A percentile compares a stretch with the other conserved stretches of the same genome.
phyloP scores from a whole-genome alignment of 352 stramenopile species.

The Globisporangium sylvaticum region DNA sequence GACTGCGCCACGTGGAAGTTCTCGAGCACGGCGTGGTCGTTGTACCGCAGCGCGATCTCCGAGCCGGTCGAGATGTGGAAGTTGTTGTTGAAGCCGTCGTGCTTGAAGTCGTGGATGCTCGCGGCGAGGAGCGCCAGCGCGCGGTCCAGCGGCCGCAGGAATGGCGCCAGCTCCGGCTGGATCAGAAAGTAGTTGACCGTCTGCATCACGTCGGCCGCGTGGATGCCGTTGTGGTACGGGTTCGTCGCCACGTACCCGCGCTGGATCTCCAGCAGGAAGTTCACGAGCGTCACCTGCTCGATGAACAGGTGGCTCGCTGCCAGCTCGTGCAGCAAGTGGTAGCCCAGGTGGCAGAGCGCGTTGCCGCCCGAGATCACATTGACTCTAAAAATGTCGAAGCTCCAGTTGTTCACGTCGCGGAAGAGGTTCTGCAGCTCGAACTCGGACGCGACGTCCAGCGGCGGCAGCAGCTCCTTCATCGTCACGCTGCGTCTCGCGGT shows the following conservation, averaged over 20 bases:
- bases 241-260: conserved; percentile 77
- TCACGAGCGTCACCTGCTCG: conserved; percentile 55
- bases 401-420: conserved; percentile 46
- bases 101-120: conserved; percentile 88
- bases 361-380: conserved; percentile 66
- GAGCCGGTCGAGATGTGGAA: conserved; percentile 87
- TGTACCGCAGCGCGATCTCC: conserved; percentile 87
- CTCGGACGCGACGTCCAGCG: conserved; percentile 52
- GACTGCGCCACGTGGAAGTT: conserved; percentile 88
- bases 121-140: conserved; percentile 72
- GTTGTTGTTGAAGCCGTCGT: conserved; percentile 89
- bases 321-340: conserved; percentile 68
- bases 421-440: conserved; percentile 73
- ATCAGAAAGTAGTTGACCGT: conserved; percentile 85
- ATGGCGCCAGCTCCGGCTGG: conserved; percentile 65
- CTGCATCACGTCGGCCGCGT: conserved; percentile 89
- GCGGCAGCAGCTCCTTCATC: conserved; percentile 62
- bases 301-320: conserved; percentile 59
- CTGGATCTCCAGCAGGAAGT: conserved; percentile 83
- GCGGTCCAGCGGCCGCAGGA: conserved; percentile 72
- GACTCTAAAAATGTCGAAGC: conserved; percentile 79
- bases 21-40: conserved; percentile 86
- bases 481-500: conserved; percentile 29
- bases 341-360: conserved; percentile 69
- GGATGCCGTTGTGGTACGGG: conserved; percentile 88